Percentiles rank a stretch among this genome's conserved stretches.
Conservation (phyloP, 228 moss, liverwort and hornwort species). For the Sphagnum fallax region DNA sequence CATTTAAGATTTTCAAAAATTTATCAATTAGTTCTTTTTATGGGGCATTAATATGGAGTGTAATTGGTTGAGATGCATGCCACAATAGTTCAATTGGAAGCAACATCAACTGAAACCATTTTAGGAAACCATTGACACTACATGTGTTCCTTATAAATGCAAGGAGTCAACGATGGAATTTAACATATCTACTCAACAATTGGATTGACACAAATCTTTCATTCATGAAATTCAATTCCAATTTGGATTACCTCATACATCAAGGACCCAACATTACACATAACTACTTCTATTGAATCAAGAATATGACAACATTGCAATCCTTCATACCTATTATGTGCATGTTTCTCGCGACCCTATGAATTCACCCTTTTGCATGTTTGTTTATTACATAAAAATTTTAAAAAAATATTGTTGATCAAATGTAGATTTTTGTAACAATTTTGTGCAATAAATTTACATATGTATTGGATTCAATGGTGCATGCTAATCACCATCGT, state of each 20-base stretch:
- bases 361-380: constrained; percentile 31
- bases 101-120: too few species aligned
- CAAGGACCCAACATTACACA: constrained; percentile 34
- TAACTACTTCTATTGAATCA: constrained; percentile 39
- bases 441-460: constrained; percentile 40
- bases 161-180: constrained; percentile 49
- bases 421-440: constrained; percentile 45
- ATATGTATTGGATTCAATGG: constrained; percentile 51
- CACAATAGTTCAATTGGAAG: too few species aligned
- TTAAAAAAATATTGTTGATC: constrained; percentile 27
- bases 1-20: too few species aligned
- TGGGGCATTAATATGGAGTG: too few species aligned
- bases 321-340: constrained; percentile 28
- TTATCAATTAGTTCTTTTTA: too few species aligned
- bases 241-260: constrained; percentile 39
- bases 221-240: constrained; percentile 32
- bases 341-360: constrained; percentile 37
- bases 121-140: too few species aligned
- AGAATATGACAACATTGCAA: constrained; percentile 47
- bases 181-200: constrained; percentile 37
- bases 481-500: background rate
- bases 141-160: background rate
- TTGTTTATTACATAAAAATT: constrained; percentile 40
- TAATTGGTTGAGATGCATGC: too few species aligned
- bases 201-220: constrained; percentile 61